Evolutionary conservation across 164 flowering plant species (phyloP), one percentile per base, ranked within the genome.

Genomic region (Sedum album): DNA sequence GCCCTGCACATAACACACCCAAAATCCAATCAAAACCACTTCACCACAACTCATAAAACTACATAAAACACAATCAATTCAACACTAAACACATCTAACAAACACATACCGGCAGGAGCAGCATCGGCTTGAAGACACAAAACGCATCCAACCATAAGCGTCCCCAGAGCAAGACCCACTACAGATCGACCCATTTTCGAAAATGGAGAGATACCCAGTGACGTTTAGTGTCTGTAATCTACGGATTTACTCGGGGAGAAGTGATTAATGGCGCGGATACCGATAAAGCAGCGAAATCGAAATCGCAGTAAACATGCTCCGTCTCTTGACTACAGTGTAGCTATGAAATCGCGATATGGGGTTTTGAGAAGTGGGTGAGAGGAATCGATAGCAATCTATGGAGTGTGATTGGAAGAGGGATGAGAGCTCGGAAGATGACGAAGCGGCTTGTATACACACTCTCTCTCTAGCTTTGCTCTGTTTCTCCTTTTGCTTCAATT

Each of bases 61-160:
- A 15, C 33, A 73, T 10, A 9, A 72, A 20, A 68, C 69, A 71
- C 67, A 71, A 65, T 36, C 55, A 69, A 35, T 65, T 5, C 42
- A 36, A 65, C 62, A 26, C 20, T 2, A 41, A 66, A 66, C 64
- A 68, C 69, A 69, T 73, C 68, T 67, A 60, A 68, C 61, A 17
- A 70, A 31, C 5, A 53, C 62, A 66, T 57, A 84, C 91, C 97
- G 31, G 85, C 73, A 70, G 96, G 87, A 72, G 90, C 86, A 75
- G 96, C 93, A 66, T 86, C 75, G 70, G 84, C 90, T 75, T 75
- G 83, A 70, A 85, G 79, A 2, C 72, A 72, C 46, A 78, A 73
- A 35, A 78, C 55, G 30, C 17, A 79, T 74, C 66, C 38, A 61
- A 71, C 30, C 4, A 79, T 60, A 62, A 80, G 74, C 20, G 70